Base-by-base conservation (phyloP, 2,329 filamentous ascomycete species). In the Diaporthe eres region DNA sequence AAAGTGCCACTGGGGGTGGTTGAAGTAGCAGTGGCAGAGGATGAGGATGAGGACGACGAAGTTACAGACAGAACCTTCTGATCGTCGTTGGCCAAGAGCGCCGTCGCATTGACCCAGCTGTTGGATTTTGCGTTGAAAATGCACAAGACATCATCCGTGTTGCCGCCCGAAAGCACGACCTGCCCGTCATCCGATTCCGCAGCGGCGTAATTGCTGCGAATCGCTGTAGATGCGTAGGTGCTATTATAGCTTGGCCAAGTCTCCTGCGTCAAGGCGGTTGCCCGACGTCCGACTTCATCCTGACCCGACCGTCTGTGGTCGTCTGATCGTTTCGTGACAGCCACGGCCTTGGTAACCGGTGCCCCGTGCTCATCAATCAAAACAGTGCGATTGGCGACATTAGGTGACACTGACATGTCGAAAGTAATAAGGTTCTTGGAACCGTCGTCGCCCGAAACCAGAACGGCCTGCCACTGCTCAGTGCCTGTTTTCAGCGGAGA, bases 401-500 rank as follows among this genome's bases (percentile, higher is more conserved):
- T 98, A 4, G 96, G 96, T 0, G 92, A 91, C 13, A 88, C 87
- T 19, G 89, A 89, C 85, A 95, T 90, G 81, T 98, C 92, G 79
- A 97, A 98, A 15, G 92, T 91, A 79, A 95, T 92, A 25, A 98
- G 86, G 53, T 93, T 91, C 81, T 94, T 96, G 83, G 94, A 96
- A 39, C 90, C 92, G 82, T 98, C 95, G 57, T 91, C 89, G 31
- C 93, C 94, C 17, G 87, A 86, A n/a, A 97, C 85, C 5, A 98
- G 81, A 0, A 91, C 87, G 37, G 90, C 91, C 80, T 93, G 90
- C 65, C 92, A 82, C 1, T 83, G 87, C 2, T 88, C 85, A 3
- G 88, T 87, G 73, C 90, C 89, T 80, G 91, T 91, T 22, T 89
- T 83, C 28, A 95, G 83, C 1, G 92, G 90, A 19, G 88, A 83